Evolutionary conservation across 192 early-diverging fungal species (phyloP).

Genomic region (Podila minutissima): DNA sequence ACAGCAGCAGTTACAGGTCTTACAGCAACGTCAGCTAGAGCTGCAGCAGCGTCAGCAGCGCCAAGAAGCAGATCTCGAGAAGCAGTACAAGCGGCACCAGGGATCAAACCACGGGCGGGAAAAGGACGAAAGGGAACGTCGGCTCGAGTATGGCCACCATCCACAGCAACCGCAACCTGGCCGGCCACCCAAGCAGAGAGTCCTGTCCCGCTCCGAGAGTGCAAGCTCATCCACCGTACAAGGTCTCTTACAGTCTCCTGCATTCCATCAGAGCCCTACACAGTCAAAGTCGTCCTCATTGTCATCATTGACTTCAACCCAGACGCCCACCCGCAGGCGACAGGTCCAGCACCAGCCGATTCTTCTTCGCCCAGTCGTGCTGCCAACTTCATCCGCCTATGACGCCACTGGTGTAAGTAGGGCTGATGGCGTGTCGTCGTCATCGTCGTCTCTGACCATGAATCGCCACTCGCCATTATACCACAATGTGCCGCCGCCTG

Average conservation of each 20-base stretch:
- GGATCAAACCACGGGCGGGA: neutral
- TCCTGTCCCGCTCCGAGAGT: slow-evolving; percentile 24
- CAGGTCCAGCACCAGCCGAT: slow-evolving; percentile 31
- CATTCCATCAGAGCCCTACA: no score
- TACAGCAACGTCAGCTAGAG: neutral
- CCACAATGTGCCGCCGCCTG: slow-evolving; percentile 24
- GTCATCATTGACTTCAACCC: neutral
- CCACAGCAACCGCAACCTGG: slow-evolving; percentile 25
- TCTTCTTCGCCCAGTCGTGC: slow-evolving; percentile 19
- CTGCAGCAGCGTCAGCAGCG: slow-evolving; percentile 5
- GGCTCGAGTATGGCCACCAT: neutral
- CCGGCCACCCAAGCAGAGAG: slow-evolving; percentile 26
- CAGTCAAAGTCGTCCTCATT: neutral
- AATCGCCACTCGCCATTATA: neutral
- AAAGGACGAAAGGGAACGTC: neutral
- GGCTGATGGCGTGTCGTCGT: neutral
- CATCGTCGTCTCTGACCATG: neutral
- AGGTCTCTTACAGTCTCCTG: neutral
- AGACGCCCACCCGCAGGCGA: slow-evolving; percentile 6
- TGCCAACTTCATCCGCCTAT: slow-evolving; percentile 1
- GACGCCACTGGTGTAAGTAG: no score
- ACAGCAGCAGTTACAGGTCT: neutral
- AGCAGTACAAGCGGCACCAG: slow-evolving; percentile 9
- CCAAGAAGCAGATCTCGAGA: slow-evolving; percentile 14
- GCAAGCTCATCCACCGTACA: slow-evolving; percentile 4